Evolutionary conservation across 106 monocot genomes (phyloP), one percentile per base, ranked within the genome.

Genomic region (Amphibolis antarctica): DNA sequence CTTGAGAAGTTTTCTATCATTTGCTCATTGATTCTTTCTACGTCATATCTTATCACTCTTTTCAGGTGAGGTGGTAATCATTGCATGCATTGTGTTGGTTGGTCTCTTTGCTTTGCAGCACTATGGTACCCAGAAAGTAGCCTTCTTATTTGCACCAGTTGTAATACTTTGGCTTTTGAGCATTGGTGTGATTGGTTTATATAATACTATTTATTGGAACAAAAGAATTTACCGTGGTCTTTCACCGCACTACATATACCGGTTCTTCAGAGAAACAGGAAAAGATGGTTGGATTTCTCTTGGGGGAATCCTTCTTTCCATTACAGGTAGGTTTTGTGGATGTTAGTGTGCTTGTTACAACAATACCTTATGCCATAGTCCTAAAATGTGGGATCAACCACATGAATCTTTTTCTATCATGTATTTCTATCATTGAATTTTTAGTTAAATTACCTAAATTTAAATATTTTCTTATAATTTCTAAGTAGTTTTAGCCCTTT

Each of bases 41-140:
- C 2, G 36, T 36, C 36, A 36, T 36, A 36, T 36, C 2, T 36
- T 7, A 2, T 53, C 26, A 17, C 15, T 12, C 55, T 63, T 46
- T 73, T 24, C 28, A 93, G 93, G 80, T 66, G 78, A 24, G 62
- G 85, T 88, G 63, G 83, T 93, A 24, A 23, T 83, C 24, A 76
- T 93, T 53, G 63, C 88, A 28, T 88, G 93, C 60, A 46, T 88
- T 64, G 78, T 93, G 27, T 62, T 93, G 47, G 85, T 93, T 78
- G 85, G 93, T 42, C 88, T 93, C 51, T 93, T 93, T 57, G 85
- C 93, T 56, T 65, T 93, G 62, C 93, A 93, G 67, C 93, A 93
- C 45, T 44, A 66, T n/a, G 93, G 93, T 54, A 93, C 93, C 42
- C 93, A 88, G 3, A 85, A 64, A 62, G 88, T 93, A n/a, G 93